phyloP scores from a whole-genome alignment of 768 basidiomycete genomes.

The Chalciporus chontae region DNA sequence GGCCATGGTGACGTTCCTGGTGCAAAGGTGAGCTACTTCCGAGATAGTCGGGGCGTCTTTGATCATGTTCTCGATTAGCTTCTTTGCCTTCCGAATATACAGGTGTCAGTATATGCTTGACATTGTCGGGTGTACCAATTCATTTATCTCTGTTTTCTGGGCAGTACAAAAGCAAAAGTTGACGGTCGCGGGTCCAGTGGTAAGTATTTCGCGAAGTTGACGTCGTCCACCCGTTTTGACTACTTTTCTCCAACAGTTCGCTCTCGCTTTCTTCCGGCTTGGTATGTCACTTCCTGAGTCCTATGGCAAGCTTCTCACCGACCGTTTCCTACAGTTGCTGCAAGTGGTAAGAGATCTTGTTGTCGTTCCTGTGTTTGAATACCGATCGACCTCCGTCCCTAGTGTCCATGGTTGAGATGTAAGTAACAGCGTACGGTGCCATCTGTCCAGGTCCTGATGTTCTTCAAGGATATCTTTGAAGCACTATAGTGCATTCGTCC shows the following conservation, averaged over 20 bases:
- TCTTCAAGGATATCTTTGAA: constrained; percentile 13
- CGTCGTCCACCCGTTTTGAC: background rate
- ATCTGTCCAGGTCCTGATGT: background rate
- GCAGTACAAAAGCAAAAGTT: constrained; percentile 14
- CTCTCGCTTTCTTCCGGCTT: constrained; percentile 16
- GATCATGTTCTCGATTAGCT: constrained; percentile 9
- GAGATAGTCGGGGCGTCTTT: background rate
- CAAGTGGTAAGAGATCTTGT: constrained; percentile 12
- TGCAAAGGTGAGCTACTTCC: constrained; percentile 13
- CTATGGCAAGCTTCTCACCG: background rate
- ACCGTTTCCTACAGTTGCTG: constrained; percentile 9
- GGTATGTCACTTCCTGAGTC: constrained; percentile 4
- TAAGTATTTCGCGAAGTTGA: background rate
- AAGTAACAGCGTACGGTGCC: background rate
- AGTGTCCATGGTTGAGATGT: constrained; percentile 25
- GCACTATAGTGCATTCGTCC: constrained; percentile 5
- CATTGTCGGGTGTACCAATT: background rate
- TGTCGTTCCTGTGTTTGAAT: background rate
- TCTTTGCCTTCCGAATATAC: constrained; percentile 26
- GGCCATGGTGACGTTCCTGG: constrained; percentile 26
- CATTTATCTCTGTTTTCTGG: background rate
- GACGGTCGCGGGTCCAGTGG: constrained; percentile 16
- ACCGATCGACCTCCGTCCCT: background rate
- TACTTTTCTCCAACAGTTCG: constrained; percentile 4
- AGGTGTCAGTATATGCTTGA: constrained; percentile 10